Evolutionary conservation across 768 basidiomycete species (phyloP).

Genomic region (Termitomyces sp.): DNA sequence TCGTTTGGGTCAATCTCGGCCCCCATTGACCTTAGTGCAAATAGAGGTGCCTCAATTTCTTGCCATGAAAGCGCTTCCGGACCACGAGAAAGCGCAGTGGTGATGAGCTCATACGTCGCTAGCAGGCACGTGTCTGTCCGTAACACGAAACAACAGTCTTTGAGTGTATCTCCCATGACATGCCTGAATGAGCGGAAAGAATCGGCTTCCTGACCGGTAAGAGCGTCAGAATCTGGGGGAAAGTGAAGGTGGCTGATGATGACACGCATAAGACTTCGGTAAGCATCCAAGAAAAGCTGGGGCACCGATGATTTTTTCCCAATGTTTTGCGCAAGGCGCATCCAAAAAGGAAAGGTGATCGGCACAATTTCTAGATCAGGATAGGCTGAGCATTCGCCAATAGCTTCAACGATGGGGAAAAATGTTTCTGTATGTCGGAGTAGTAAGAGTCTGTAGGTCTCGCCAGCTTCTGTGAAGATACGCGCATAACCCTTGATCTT

Average conservation of each 20-base stretch:
- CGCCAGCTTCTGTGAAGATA: slow-evolving; percentile 95
- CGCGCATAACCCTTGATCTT: slow-evolving; percentile 86
- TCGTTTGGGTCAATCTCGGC: slow-evolving; percentile 85
- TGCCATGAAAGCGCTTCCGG: slow-evolving; percentile 76
- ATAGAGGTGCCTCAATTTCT: slow-evolving; percentile 94
- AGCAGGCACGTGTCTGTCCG: slow-evolving; percentile 81
- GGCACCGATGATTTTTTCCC: slow-evolving; percentile 69
- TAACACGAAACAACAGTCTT: slow-evolving; percentile 95
- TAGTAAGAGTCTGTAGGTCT: slow-evolving; percentile 87
- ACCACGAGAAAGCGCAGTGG: slow-evolving; percentile 59
- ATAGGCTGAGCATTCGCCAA: slow-evolving; percentile 89
- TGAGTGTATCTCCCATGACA: slow-evolving; percentile 98
- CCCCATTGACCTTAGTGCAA: slow-evolving; percentile 98
- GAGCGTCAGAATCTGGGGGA: slow-evolving; percentile 60
- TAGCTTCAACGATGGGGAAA: slow-evolving; percentile 92
- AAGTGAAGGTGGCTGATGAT: slow-evolving; percentile 92
- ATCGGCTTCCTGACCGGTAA: slow-evolving; percentile 84
- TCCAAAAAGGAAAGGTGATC: slow-evolving; percentile 99
- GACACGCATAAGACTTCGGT: slow-evolving; percentile 75
- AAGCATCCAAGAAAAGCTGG: slow-evolving; percentile 78
- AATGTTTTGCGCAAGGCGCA: slow-evolving; percentile 87
- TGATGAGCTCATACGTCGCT: slow-evolving; percentile 77
- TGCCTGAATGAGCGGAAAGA: slow-evolving; percentile 94
- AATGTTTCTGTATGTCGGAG: slow-evolving; percentile 89
- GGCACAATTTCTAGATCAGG: slow-evolving; percentile 93